Evolutionary conservation across 768 basidiomycete species (phyloP).

Genomic region (Boletus rufocinnamomeus): DNA sequence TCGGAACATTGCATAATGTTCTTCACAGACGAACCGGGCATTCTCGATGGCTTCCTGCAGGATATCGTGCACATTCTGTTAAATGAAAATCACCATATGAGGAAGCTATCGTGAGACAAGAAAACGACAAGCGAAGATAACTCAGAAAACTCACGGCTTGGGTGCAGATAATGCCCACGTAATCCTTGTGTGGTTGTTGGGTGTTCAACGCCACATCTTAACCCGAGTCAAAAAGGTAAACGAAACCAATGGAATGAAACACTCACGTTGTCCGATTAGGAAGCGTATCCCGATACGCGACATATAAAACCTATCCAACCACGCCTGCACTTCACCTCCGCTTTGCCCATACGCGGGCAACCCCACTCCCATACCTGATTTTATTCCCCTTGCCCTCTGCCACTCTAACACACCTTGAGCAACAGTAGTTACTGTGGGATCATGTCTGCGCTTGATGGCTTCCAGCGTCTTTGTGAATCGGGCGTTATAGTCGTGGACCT

Average conservation of each 20-base stretch:
- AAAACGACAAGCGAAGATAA: neutral
- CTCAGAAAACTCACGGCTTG: constrained; percentile 60
- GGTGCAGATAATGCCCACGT: constrained; percentile 97
- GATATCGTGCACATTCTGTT: constrained; percentile 90
- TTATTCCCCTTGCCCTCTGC: constrained; percentile 58
- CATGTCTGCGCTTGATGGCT: constrained; percentile 89
- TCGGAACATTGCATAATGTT: constrained; percentile 94
- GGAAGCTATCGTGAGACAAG: neutral
- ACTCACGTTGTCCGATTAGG: constrained; percentile 90
- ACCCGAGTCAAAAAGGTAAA: neutral
- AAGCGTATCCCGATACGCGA: constrained; percentile 94
- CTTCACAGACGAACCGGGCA: constrained; percentile 91
- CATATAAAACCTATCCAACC: constrained; percentile 97
- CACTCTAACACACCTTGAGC: constrained; percentile 96
- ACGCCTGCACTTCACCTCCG: constrained; percentile 89
- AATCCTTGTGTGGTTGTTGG: constrained; percentile 83
- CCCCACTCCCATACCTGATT: constrained; percentile 28
- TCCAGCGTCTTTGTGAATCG: constrained; percentile 87
- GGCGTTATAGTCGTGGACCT: constrained; percentile 90
- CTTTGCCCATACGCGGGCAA: constrained; percentile 52
- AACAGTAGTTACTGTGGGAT: constrained; percentile 96
- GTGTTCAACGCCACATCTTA: constrained; percentile 92
- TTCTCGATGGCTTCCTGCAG: constrained; percentile 98
- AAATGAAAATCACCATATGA: neutral
- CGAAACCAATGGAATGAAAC: neutral